Evolutionary conservation across 805 yeast species (phyloP).

Genomic region (Schwanniomyces vanrijiae): DNA sequence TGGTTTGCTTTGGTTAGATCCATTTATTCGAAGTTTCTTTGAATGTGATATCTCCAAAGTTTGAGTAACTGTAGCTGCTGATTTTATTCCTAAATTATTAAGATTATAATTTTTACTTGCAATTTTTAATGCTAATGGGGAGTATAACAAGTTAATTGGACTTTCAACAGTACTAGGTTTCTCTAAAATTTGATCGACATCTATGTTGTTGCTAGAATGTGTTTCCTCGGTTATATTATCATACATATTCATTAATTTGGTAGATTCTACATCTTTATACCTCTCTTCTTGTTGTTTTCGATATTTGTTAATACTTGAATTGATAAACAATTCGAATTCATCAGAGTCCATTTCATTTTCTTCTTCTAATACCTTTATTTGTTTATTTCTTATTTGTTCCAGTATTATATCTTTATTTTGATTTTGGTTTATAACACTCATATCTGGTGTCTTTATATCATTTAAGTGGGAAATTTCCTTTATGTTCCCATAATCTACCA

Average conservation of each 20-base stretch:
- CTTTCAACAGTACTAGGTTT: slow-evolving; percentile 10
- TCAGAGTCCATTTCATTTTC: slow-evolving; percentile 17
- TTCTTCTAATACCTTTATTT: background rate
- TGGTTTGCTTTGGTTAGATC: slow-evolving; percentile 19
- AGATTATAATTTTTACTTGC: slow-evolving; percentile 15
- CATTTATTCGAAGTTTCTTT: slow-evolving; percentile 43
- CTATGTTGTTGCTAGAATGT: background rate
- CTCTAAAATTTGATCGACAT: background rate
- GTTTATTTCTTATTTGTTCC: background rate
- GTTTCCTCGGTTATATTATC: background rate
- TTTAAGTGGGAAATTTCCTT: no score
- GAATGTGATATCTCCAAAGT: slow-evolving; percentile 37
- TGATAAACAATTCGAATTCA: slow-evolving; percentile 34
- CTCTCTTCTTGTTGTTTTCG: slow-evolving; percentile 23
- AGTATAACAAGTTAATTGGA: slow-evolving; percentile 14
- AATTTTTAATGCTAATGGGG: slow-evolving; percentile 6
- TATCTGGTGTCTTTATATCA: no score
- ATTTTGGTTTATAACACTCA: background rate
- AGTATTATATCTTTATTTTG: background rate
- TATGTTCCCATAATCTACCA: no score
- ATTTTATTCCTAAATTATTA: slow-evolving; percentile 22
- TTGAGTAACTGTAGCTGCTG: slow-evolving; percentile 38
- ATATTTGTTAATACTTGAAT: slow-evolving; percentile 30
- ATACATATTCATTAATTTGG: background rate
- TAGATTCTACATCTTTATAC: slow-evolving; percentile 10